Evolutionary conservation across 208 protist species (phyloP), one percentile per base, ranked within the genome.

Genomic region (Blastocrithidia nonstop): DNA sequence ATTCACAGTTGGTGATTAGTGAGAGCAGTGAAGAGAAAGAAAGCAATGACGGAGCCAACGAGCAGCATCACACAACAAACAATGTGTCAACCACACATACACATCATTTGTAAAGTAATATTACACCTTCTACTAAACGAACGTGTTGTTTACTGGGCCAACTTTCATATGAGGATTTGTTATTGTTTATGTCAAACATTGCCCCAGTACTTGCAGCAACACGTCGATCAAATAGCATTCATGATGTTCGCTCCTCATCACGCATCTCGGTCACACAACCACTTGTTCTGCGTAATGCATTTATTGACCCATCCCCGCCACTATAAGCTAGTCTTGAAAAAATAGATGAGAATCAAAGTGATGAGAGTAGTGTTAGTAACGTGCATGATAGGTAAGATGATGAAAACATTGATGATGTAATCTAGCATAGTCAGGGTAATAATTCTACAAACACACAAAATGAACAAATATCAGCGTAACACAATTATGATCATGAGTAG

Each of bases 251-350:
- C 8, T 89, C 80, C 4, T 46, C 33, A 6, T 89, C 80, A 13
- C 70, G 80, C 32, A 59, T 89, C 27, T 83, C 71, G 28, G 47
- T 74, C 9, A 82, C 80, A 24, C 69, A 74, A 60, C 74, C 71
- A 29, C 66, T 89, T 32, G 72, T 59, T 7, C 41, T 79, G 8
- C 53, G 52, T 35, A 49, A 15, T 6, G 17, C 39, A 6, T 8
- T 42, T 23, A 38, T 39, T n/a, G 58, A 68, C 32, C 54, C 62
- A 1, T 52, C 59, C 6, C 42, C 42, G 28, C n/a, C n/a, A n/a
- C n/a, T n/a, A 9, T 4, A 45, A 21, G 7, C 13, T 41, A 17
- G 27, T 9, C 19, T n/a, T 8, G 39, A 7, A 48, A 11, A 11
- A 6, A 15, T 23, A 38, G 5, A 38, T 38, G 22, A 3, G 19